Base-by-base conservation (phyloP, 2,329 filamentous ascomycete species). In the Truncatella angustata region DNA sequence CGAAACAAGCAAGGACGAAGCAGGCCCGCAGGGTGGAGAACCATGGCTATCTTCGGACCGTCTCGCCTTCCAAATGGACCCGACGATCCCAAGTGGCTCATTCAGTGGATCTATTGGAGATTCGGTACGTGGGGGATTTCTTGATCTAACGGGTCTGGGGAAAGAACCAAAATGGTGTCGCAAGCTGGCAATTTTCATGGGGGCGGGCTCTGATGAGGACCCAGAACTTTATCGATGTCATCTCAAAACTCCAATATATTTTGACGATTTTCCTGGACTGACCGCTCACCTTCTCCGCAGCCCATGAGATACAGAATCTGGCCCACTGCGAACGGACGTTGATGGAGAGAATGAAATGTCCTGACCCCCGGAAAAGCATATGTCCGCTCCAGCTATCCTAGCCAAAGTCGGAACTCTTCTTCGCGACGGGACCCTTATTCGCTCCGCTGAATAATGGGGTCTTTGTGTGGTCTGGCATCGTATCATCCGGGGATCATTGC, bases 201-300 rank as follows among this genome's bases (percentile, higher is more conserved):
- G 40, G 37, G 40, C 12, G 23, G 24, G 21, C 40, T 44, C 28
- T 23, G 40, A 44, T 20, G 28, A 44, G n/a, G n/a, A n/a, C n/a
- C n/a, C n/a, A n/a, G n/a, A n/a, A n/a, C n/a, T n/a, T n/a, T 23
- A 44, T 24, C 40, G 40, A 44, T 44, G 40, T 44, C 40, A 44
- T 44, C 36, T 40, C 16, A 16, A 32, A 23, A n/a, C n/a, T n/a
- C n/a, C n/a, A n/a, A n/a, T n/a, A n/a, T n/a, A n/a, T n/a, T n/a
- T n/a, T n/a, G n/a, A n/a, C n/a, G n/a, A n/a, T n/a, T n/a, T n/a
- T n/a, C n/a, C n/a, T n/a, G n/a, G n/a, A n/a, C n/a, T n/a, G n/a
- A n/a, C n/a, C n/a, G n/a, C n/a, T n/a, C n/a, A n/a, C n/a, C n/a
- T n/a, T n/a, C n/a, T n/a, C n/a, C n/a, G n/a, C n/a, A n/a, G n/a